phyloP scores from a whole-genome alignment of 2,329 filamentous ascomycete genomes.

The Botrytis galanthina region DNA sequence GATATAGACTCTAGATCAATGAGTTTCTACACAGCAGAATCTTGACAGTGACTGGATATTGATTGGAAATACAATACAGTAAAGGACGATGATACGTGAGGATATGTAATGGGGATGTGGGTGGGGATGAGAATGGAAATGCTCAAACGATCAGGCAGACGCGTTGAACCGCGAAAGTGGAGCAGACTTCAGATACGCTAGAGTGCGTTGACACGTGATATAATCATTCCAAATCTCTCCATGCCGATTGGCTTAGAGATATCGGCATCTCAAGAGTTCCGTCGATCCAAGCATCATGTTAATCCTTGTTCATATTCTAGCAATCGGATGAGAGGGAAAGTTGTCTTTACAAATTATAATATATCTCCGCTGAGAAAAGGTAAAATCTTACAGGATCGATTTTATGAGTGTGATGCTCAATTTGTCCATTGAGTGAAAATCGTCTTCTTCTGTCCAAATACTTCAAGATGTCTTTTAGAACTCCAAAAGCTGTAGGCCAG shows the following conservation, averaged over 20 bases:
- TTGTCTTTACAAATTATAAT: background rate
- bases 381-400: background rate
- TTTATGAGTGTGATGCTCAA: background rate
- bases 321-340: constrained; percentile 12
- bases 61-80: background rate
- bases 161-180: constrained; percentile 16
- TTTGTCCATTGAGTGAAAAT: background rate
- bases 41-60: background rate
- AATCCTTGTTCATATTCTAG: constrained; percentile 14
- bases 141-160: constrained; percentile 12
- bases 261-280: constrained; percentile 12
- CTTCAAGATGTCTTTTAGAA: constrained; percentile 43
- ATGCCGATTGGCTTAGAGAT: background rate
- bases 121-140: background rate
- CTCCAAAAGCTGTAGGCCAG: constrained; percentile 33
- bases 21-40: background rate
- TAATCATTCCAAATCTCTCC: background rate
- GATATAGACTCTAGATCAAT: background rate
- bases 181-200: background rate
- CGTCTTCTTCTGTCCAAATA: background rate
- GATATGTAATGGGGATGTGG: background rate
- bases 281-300: background rate
- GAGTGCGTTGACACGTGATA: constrained; percentile 7
- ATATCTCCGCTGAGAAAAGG: background rate
- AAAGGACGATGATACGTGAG: background rate